phyloP scores from a whole-genome alignment of 257 asterid genomes.

The Thymus quinquecostatus region DNA sequence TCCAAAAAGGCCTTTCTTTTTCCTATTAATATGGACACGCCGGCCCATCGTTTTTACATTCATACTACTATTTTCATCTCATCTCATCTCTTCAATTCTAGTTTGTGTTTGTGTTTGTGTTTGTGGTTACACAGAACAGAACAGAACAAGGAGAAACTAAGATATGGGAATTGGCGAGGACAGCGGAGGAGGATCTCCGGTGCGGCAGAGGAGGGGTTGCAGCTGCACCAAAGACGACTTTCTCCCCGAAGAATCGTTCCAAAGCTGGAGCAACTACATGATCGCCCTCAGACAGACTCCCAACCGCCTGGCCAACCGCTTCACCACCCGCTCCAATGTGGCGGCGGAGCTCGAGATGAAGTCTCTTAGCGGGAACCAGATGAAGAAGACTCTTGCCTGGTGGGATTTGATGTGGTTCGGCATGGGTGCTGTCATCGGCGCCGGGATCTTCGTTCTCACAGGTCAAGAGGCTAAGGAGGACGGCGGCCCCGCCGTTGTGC shows the following conservation, averaged over 20 bases:
- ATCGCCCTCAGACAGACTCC: slow-evolving; percentile 66
- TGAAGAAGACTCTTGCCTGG: slow-evolving; percentile 81
- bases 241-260: slow-evolving; percentile 82
- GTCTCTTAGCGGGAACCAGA: slow-evolving; percentile 53
- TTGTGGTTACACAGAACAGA: too few relatives aligned
- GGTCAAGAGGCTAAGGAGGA: slow-evolving; percentile 52
- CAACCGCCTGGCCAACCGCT: slow-evolving; percentile 55
- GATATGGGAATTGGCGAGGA: slow-evolving; percentile 41
- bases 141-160: too few relatives aligned
- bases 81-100: too few relatives aligned
- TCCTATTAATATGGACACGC: not conserved
- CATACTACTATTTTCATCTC: too few relatives aligned
- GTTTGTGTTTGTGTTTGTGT: too few relatives aligned
- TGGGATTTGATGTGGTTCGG: slow-evolving; percentile 95
- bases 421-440: slow-evolving; percentile 89
- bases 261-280: slow-evolving; percentile 60
- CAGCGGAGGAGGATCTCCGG: slow-evolving; percentile 20
- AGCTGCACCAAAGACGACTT: slow-evolving; percentile 67
- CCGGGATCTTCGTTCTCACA: slow-evolving; percentile 84
- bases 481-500: slow-evolving; percentile 84
- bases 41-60: too few relatives aligned
- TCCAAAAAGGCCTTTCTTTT: not conserved
- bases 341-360: slow-evolving; percentile 61
- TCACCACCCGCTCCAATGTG: slow-evolving; percentile 55
- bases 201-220: slow-evolving; percentile 52